These are phyloP conservation scores for Psilocybe cubensis DNA, from an alignment of 768 basidiomycete genomes.

Conservation along the genomic window DNA sequence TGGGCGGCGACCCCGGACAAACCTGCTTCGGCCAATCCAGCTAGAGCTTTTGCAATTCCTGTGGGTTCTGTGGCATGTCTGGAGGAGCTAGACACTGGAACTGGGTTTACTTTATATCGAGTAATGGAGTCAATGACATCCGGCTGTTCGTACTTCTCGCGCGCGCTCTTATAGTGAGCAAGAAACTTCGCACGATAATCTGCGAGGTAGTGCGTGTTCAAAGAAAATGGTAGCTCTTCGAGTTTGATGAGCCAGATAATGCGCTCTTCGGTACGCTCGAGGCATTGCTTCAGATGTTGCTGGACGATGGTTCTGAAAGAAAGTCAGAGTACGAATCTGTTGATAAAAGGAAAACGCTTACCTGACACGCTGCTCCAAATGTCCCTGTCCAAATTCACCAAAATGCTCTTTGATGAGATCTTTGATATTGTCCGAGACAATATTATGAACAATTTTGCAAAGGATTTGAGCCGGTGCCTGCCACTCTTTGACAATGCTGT, in stretches of 20 bases:
- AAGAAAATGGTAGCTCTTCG: conserved; percentile 52
- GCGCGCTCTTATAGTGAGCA: conserved; percentile 46
- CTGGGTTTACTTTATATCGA: not conserved
- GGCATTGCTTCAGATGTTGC: conserved; percentile 51
- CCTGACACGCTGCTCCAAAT: conserved; percentile 51
- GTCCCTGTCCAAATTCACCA: conserved; percentile 51
- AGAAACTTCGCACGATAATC: conserved; percentile 50
- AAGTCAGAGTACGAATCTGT: not conserved
- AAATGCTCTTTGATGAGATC: conserved; percentile 54
- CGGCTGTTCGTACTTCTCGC: conserved; percentile 34
- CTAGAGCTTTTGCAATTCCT: conserved; percentile 38
- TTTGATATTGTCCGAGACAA: conserved; percentile 43
- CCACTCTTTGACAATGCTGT: conserved; percentile 51
- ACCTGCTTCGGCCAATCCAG: conserved; percentile 42
- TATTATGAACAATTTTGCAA: conserved; percentile 41
- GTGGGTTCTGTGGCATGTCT: conserved; percentile 10
- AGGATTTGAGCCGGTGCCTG: conserved; percentile 45
- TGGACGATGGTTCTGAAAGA: conserved; percentile 34
- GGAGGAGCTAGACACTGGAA: not conserved
- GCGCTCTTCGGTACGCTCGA: conserved; percentile 38
- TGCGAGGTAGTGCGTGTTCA: conserved; percentile 56
- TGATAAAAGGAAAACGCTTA: conserved; percentile 12
- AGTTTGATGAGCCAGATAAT: conserved; percentile 55
- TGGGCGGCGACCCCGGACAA: conserved; percentile 39
- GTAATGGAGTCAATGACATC: conserved; percentile 30